Evolutionary conservation across 2,329 filamentous ascomycete genomes (phyloP).

Genomic region (Onygenales sp.): DNA sequence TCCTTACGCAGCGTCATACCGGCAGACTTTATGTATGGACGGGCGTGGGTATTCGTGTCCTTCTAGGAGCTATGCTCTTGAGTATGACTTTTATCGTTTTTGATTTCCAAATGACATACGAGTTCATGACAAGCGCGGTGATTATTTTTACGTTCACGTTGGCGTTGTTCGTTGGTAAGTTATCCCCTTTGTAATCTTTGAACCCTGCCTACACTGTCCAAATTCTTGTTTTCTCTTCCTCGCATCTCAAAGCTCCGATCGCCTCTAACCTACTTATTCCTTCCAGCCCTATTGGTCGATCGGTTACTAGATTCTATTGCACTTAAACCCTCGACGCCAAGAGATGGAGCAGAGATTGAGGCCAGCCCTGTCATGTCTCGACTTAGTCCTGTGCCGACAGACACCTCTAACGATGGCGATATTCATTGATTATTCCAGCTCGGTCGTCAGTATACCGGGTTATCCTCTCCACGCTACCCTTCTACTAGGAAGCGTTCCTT

Average conservation of each 20-base stretch:
- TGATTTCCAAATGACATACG: constrained; percentile 25
- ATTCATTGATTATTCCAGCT: background rate
- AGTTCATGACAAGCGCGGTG: constrained; percentile 31
- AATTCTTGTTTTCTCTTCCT: background rate
- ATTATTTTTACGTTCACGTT: constrained; percentile 28
- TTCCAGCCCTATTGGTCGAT: constrained; percentile 3
- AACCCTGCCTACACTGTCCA: too few relatives aligned
- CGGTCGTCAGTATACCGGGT: too few relatives aligned
- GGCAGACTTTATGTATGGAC: constrained; percentile 15
- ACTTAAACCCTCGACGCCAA: background rate
- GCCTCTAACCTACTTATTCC: background rate
- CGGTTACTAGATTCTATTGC: constrained; percentile 1
- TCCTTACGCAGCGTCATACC: constrained; percentile 20
- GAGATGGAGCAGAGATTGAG: background rate
- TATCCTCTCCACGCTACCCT: background rate
- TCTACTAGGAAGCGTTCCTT: too few relatives aligned
- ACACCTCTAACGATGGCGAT: background rate
- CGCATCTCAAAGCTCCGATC: background rate
- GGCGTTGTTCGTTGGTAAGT: constrained; percentile 20
- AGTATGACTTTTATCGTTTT: constrained; percentile 21
- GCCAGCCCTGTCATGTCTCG: background rate
- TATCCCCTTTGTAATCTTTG: background rate
- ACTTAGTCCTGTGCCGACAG: background rate
- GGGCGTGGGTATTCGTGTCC: constrained; percentile 19
- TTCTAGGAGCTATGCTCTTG: constrained; percentile 20